Evolutionary conservation across 2,329 filamentous ascomycete species (phyloP).

Genomic region (Aspergillus sp.): DNA sequence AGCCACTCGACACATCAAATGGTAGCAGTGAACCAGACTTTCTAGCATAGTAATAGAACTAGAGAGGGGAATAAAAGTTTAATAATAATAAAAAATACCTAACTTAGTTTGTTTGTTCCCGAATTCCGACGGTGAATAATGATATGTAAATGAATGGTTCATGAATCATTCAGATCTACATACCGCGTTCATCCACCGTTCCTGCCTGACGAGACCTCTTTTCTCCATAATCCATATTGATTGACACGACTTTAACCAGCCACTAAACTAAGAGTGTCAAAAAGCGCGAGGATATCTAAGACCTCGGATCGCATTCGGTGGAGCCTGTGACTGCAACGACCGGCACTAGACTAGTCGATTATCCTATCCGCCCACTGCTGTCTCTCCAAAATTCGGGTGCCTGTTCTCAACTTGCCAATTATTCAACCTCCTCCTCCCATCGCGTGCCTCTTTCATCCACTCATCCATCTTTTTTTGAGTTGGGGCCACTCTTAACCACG

Average conservation of each 20-base stretch:
- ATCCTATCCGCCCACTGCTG: neutral
- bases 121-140: neutral
- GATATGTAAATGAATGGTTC: neutral
- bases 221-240: neutral
- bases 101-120: neutral
- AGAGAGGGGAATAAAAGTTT: neutral
- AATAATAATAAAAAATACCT: too few relatives aligned
- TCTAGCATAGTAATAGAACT: neutral
- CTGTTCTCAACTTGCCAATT: neutral
- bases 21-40: neutral
- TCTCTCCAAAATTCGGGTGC: conserved; percentile 4
- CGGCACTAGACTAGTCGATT: neutral
- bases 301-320: conserved; percentile 3
- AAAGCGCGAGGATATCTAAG: too few relatives aligned
- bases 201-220: neutral
- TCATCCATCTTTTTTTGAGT: neutral
- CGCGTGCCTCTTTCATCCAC: neutral
- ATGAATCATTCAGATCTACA: neutral
- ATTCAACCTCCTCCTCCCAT: neutral
- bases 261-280: too few relatives aligned
- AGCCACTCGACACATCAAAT: conserved; percentile 1
- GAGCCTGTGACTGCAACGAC: conserved; percentile 1
- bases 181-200: neutral
- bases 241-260: neutral
- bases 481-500: neutral